phyloP scores from a whole-genome alignment of 441 rosid species.

The Pelargonium fulgidum region DNA sequence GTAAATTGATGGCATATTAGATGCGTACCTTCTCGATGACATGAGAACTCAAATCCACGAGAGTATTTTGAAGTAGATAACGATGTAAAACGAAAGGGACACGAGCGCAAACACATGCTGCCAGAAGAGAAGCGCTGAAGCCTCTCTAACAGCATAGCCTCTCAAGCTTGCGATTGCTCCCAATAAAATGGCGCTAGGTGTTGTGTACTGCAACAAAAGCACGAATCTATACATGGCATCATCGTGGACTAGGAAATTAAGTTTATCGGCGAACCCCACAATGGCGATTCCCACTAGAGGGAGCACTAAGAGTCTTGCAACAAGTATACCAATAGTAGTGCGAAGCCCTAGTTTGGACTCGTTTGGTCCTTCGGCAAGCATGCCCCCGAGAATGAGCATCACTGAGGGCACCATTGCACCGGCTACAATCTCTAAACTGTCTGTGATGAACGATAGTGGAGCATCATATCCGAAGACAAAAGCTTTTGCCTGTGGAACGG shows the following conservation, averaged over 20 bases:
- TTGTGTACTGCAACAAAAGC: conserved; percentile 76
- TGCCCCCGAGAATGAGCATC: conserved; percentile 91
- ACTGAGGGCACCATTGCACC: conserved; percentile 91
- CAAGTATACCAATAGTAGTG: conserved; percentile 59
- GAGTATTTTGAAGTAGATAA: conserved; percentile 35
- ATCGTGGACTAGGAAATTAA: conserved; percentile 41
- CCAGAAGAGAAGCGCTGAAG: conserved; percentile 90
- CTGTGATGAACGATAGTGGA: conserved; percentile 67
- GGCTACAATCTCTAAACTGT: conserved; percentile 70
- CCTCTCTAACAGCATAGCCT: conserved; percentile 76
- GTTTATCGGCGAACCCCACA: conserved; percentile 49
- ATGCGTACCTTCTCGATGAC: background rate
- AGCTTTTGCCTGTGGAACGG: conserved; percentile 65
- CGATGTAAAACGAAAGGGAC: conserved; percentile 66
- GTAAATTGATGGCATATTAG: no score
- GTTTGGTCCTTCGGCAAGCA: conserved; percentile 86
- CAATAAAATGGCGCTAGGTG: conserved; percentile 82
- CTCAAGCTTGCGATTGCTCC: conserved; percentile 92
- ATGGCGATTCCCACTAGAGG: conserved; percentile 74
- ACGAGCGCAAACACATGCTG: conserved; percentile 69
- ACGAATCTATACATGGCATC: conserved; percentile 77
- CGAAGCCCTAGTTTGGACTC: conserved; percentile 69
- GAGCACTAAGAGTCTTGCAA: conserved; percentile 81
- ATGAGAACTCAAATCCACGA: background rate
- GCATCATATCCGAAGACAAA: conserved; percentile 70